Conservation (phyloP, 805 yeast species). For the Blastobotrys americana region DNA sequence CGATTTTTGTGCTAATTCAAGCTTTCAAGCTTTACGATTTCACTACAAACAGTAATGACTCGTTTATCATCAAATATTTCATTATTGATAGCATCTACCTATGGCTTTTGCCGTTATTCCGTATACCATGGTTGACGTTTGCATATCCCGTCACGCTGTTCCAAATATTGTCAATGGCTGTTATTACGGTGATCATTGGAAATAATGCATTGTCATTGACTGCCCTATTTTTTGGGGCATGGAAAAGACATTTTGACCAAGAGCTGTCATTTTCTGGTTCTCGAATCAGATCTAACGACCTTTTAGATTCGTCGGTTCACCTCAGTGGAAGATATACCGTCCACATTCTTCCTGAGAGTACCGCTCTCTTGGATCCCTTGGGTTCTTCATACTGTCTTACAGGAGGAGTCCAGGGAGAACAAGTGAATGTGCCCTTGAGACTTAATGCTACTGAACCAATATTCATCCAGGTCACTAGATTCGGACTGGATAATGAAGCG, state of each 20-base stretch:
- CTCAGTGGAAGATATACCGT: conserved; percentile 82
- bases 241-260: conserved; percentile 23
- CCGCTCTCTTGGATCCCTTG: conserved; percentile 75
- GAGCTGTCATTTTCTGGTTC: conserved; percentile 32
- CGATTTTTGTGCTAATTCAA: conserved; percentile 67
- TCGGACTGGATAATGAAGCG: conserved; percentile 45
- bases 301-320: conserved; percentile 41
- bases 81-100: conserved; percentile 65
- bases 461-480: conserved; percentile 54
- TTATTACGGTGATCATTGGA: conserved; percentile 48
- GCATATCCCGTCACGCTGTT: conserved; percentile 47
- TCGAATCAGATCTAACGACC: conserved; percentile 26
- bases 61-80: conserved; percentile 61
- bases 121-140: conserved; percentile 69
- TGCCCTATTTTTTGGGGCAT: conserved; percentile 18
- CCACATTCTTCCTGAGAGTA: conserved; percentile 84
- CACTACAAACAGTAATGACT: conserved; percentile 38
- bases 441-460: conserved; percentile 76
- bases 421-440: conserved; percentile 57
- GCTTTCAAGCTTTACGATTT: conserved; percentile 75
- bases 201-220: conserved; percentile 24
- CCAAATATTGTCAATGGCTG: conserved; percentile 41
- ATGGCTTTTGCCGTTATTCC: conserved; percentile 63
- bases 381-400: conserved; percentile 52
- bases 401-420: conserved; percentile 17